Conservation (phyloP, 2,329 filamentous ascomycete species). For the Cadophora malorum region DNA sequence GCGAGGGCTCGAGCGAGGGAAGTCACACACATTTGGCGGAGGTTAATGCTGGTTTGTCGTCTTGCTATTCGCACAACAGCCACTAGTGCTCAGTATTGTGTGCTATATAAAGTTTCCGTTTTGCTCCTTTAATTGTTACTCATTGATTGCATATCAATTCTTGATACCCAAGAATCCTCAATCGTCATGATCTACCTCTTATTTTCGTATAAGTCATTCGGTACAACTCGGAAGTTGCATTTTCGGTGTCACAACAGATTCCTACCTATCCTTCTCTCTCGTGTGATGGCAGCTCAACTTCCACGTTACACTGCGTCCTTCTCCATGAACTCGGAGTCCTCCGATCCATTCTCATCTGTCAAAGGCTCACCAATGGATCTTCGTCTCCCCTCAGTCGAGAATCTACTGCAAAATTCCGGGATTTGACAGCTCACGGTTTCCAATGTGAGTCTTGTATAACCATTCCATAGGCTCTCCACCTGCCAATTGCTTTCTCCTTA, state of each 20-base stretch:
- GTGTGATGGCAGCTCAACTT: background rate
- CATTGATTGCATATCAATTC: background rate
- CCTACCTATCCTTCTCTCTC: background rate
- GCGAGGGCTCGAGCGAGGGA: no score
- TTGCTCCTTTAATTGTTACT: background rate
- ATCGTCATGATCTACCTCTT: background rate
- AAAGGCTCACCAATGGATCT: conserved; percentile 5
- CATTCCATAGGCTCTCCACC: background rate
- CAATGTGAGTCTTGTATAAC: background rate
- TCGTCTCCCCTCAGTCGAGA: background rate
- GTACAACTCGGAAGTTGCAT: conserved; percentile 8
- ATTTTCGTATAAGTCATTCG: background rate
- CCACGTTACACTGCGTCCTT: background rate
- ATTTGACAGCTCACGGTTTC: conserved; percentile 13
- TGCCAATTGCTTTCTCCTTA: background rate
- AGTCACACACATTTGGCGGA: no score
- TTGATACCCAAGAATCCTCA: background rate
- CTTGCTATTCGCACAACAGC: background rate
- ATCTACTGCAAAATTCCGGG: conserved; percentile 6
- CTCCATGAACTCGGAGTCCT: background rate
- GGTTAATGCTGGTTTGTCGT: no score
- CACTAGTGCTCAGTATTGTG: background rate
- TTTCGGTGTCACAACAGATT: background rate
- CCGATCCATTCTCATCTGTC: background rate
- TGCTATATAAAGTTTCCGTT: background rate